Evolutionary conservation across 306 rosid genomes (phyloP).

Genomic region (Glycine tomentella): DNA sequence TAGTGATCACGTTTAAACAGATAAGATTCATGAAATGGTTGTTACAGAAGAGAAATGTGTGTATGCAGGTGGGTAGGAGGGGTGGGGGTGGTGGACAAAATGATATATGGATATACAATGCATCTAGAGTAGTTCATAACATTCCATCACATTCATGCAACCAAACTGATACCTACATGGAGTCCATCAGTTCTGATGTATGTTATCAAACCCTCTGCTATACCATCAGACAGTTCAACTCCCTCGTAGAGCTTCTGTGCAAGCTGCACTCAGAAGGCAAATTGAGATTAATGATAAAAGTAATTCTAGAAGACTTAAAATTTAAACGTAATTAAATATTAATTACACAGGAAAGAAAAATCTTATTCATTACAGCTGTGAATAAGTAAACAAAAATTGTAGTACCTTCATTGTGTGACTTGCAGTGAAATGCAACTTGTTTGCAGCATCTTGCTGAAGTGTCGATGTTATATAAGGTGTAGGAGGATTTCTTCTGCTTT

Average conservation of each 20-base stretch:
- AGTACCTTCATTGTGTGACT: constrained; percentile 85
- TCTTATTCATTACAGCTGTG: constrained; percentile 24
- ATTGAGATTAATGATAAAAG: constrained; percentile 32
- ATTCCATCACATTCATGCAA: constrained; percentile 49
- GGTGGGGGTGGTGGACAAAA: not conserved
- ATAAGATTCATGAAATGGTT: constrained; percentile 25
- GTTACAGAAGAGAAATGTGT: constrained; percentile 1
- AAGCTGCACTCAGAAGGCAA: constrained; percentile 67
- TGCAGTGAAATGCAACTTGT: constrained; percentile 77
- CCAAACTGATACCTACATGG: constrained; percentile 78
- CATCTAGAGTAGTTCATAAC: constrained; percentile 33
- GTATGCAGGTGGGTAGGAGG: not conserved
- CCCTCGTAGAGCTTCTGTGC: constrained; percentile 99
- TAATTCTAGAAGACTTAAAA: constrained; percentile 21
- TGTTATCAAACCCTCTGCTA: constrained; percentile 84
- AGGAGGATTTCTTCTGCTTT: constrained; percentile 83
- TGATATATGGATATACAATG: constrained; percentile 34
- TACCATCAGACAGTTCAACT: constrained; percentile 80
- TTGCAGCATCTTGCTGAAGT: constrained; percentile 98
- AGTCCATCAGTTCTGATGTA: constrained; percentile 91
- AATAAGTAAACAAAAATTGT: constrained; percentile 29
- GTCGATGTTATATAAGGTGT: constrained; percentile 94
- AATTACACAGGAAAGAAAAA: constrained; percentile 33
- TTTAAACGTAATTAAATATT: constrained; percentile 18
- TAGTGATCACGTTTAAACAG: constrained; percentile 29